These are phyloP conservation scores for Lodderomyces jiufengensis DNA, from an alignment of 1,139 yeast species.

Conservation along the genomic window DNA sequence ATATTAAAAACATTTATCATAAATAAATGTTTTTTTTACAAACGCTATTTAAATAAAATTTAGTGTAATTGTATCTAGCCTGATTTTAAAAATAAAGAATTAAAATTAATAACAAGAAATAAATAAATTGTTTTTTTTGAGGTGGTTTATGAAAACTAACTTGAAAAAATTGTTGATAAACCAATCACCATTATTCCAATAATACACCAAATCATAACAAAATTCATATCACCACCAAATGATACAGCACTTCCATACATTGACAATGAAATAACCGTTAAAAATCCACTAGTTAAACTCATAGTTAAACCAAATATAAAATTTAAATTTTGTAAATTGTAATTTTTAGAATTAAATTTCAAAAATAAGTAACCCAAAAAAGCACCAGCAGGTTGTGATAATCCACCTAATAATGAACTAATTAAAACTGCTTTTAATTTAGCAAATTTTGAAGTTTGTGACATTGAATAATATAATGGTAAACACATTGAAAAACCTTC, in stretches of 20 bases:
- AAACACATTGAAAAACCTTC: constrained; percentile 95
- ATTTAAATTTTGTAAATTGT: constrained; percentile 32
- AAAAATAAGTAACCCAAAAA: constrained; percentile 61
- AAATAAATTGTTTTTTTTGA: no score
- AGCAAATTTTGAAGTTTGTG: constrained; percentile 22
- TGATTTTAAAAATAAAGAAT: no score
- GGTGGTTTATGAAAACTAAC: no score
- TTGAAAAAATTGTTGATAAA: constrained; percentile 19
- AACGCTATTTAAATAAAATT: no score
- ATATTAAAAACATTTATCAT: constrained; percentile 49
- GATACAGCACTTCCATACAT: constrained; percentile 79
- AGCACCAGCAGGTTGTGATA: constrained; percentile 90
- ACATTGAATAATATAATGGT: constrained; percentile 73
- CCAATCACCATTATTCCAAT: constrained; percentile 45
- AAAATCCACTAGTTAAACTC: constrained; percentile 78
- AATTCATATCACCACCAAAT: constrained; percentile 61
- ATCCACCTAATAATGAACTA: constrained; percentile 70
- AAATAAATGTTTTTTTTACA: constrained; percentile 10
- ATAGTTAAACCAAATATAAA: constrained; percentile 61
- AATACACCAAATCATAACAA: constrained; percentile 51
- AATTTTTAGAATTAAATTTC: constrained; percentile 31
- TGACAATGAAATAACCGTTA: constrained; percentile 74
- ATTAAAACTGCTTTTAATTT: constrained; percentile 64
- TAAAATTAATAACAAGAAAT: no score
- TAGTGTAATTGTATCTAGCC: no score